phyloP scores from a whole-genome alignment of 371 early-diverging fungal genomes.

The Blastocladiella emersonii region DNA sequence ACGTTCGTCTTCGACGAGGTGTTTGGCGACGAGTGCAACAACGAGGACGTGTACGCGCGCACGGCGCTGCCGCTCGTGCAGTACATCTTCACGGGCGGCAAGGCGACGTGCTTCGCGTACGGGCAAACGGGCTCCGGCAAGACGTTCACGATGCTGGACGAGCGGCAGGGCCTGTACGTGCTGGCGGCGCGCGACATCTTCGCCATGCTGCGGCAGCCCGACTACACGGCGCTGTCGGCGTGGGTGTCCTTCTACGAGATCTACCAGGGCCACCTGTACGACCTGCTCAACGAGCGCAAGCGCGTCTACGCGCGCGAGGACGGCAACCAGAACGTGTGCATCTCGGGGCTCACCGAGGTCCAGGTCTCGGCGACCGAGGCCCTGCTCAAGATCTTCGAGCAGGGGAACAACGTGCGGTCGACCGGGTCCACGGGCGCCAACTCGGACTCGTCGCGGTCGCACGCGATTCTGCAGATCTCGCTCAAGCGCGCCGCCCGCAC shows the following conservation, averaged over 20 bases:
- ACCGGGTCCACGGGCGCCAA: constrained; percentile 94
- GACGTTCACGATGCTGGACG: constrained; percentile 95
- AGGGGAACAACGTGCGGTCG: constrained; percentile 71
- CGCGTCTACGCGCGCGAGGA: constrained; percentile 85
- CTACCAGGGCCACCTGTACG: constrained; percentile 91
- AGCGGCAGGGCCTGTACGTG: constrained; percentile 70
- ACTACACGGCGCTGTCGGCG: constrained; percentile 56
- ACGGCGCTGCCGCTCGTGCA: constrained; percentile 88
- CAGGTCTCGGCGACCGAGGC: constrained; percentile 58
- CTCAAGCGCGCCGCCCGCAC: constrained; percentile 49
- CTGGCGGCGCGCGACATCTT: constrained; percentile 86
- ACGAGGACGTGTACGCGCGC: constrained; percentile 73
- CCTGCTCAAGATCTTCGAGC: constrained; percentile 77
- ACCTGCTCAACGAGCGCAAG: constrained; percentile 75
- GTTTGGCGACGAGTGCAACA: constrained; percentile 66
- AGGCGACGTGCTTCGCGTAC: constrained; percentile 96
- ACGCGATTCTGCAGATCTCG: constrained; percentile 92
- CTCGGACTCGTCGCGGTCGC: constrained; percentile 89
- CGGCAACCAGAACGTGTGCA: constrained; percentile 84
- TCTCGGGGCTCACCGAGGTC: constrained; percentile 69
- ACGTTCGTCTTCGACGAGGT: constrained; percentile 93
- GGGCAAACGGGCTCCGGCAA: constrained; percentile 97
- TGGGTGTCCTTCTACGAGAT: constrained; percentile 92
- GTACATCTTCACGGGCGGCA: constrained; percentile 86
- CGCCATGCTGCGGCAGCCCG: constrained; percentile 19